Evolutionary conservation across 2,329 filamentous ascomycete species (phyloP), one percentile per base, ranked within the genome.

Genomic region (Paramyrothecium roridum): DNA sequence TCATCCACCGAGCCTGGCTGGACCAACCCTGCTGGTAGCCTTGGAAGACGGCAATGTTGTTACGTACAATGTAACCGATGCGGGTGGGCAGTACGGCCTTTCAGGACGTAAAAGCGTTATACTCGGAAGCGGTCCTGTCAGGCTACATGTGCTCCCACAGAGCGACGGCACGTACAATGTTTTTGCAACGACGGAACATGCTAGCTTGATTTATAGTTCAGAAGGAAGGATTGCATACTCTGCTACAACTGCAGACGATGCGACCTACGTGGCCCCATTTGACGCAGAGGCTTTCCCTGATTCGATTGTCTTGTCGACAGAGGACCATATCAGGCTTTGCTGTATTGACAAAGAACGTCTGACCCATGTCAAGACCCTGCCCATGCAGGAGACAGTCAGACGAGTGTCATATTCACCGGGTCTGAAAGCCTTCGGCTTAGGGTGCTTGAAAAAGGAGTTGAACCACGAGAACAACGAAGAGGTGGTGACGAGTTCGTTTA

Each of bases 1-100:
- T 3, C 82, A 97, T 48, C 86, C 87, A 16, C 78, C 80, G 8
- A 63, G 73, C 8, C 54, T 71, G 10, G 73, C 76, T 8, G 83
- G 82, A 0, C 88, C 91, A 1, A 96, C 90, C 0, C 79, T 99
- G 0, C 89, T 99, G 58, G 82, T 96, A 33, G 90, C 93, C 13
- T 89, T 97, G 82, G 91, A 96, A 50, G 93, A 98, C 71, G 95
- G 95, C 3, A 91, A 89, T 58, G 89, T 99, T 1, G 82, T 96
- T 52, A 95, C 89, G 0, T 98, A 93, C 67, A 83, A 85, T 33
- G 81, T 96, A 37, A 83, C 90, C 33, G 71, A 76, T 1, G 64
- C 73, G 0, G 81, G 83, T n/a, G 37, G 37, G n/a, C 13, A 19
- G 7, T 83, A 83, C 57, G 75, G 82, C 0, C 75, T 98, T 3